Evolutionary conservation across 345 rosid genomes (phyloP), one percentile per base, ranked within the genome.

Genomic region (Anastatica hierochuntica): DNA sequence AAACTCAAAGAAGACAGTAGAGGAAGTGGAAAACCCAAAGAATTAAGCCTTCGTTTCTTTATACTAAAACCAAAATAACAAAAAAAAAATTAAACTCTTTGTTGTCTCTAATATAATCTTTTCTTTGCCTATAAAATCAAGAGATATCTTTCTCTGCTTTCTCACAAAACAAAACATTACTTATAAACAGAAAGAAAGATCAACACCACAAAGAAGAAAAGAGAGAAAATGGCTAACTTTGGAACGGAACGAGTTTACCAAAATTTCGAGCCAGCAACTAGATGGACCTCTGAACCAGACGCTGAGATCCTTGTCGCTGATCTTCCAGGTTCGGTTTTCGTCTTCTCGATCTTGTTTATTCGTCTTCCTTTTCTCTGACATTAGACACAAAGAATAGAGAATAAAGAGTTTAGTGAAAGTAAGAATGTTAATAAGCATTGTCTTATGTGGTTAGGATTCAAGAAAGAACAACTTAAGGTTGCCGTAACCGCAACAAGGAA

Each of bases 401-500:
- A n/a, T 2, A 31, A 31, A 9, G 4, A 31, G 36, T 31, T 31
- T 31, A 10, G n/a, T 10, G n/a, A 31, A 31, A 31, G 12, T 3
- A 54, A 54, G 5, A 4, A 48, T 20, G 56, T 48, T 40, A 38
- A 29, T 47, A 44, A 33, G 48, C 49, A 58, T 40, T 60, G 10
- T 67, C 6, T 67, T 53, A 5, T 55, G 34, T 61, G 50, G 27
- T 41, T 49, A 68, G 72, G 68, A 61, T 68, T 68, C 43, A 60
- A 49, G 62, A 61, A 62, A 68, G 72, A 68, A 55, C 72, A 68
- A 29, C 23, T 68, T 49, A 62, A 61, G 58, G 68, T 68, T 30
- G 27, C 62, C 1, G 59, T 68, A n/a, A 68, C 72, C 13, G n/a
- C 58, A 27, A 55, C 68, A 35, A 55, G 72, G 49, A 68, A 62